Percentiles rank a stretch among this genome's conserved stretches.
These are phyloP conservation scores for Neurospora terricola DNA, from an alignment of 495 filamentous ascomycete species.

Conservation along the genomic window DNA sequence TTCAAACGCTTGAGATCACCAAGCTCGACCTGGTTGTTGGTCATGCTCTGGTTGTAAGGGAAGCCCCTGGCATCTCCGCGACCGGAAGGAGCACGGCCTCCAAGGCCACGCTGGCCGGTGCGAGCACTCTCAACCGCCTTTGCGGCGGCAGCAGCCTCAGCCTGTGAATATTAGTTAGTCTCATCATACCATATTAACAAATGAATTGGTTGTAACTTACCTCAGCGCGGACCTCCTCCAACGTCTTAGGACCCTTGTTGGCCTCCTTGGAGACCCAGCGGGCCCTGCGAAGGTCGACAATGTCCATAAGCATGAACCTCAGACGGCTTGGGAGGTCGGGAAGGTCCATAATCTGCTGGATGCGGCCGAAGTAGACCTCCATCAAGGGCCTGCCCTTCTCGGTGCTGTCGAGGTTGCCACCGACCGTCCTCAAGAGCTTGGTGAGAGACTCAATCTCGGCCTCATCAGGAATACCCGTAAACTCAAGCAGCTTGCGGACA, in stretches of 20 bases:
- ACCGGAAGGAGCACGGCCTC: slow-evolving; percentile 58
- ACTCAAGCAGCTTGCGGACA: slow-evolving; percentile 92
- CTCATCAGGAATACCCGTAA: slow-evolving; percentile 86
- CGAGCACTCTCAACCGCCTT: slow-evolving; percentile 54
- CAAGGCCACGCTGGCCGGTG: slow-evolving; percentile 47
- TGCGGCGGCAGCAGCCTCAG: slow-evolving; percentile 62
- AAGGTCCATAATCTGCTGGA: slow-evolving; percentile 66
- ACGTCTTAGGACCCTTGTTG: slow-evolving; percentile 91
- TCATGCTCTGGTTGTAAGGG: slow-evolving; percentile 53
- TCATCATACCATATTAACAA: background rate
- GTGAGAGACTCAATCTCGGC: slow-evolving; percentile 91
- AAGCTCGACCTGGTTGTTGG: slow-evolving; percentile 67
- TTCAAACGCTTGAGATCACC: slow-evolving; percentile 81
- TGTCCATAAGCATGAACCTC: slow-evolving; percentile 93
- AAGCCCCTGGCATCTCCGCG: slow-evolving; percentile 81
- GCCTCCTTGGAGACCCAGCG: slow-evolving; percentile 79
- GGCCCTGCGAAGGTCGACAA: slow-evolving; percentile 66
- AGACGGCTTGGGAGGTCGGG: slow-evolving; percentile 75
- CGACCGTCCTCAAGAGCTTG: slow-evolving; percentile 86
- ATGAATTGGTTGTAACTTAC: slow-evolving; percentile 33
- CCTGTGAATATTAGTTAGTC: slow-evolving; percentile 19
- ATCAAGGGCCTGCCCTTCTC: slow-evolving; percentile 77
- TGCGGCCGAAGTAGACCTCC: slow-evolving; percentile 88
- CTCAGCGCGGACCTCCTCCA: slow-evolving; percentile 82
- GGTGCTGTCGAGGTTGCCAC: slow-evolving; percentile 67